Base-by-base conservation (phyloP, 2,329 filamentous ascomycete genomes). In the Pyrenochaeta sp. region DNA sequence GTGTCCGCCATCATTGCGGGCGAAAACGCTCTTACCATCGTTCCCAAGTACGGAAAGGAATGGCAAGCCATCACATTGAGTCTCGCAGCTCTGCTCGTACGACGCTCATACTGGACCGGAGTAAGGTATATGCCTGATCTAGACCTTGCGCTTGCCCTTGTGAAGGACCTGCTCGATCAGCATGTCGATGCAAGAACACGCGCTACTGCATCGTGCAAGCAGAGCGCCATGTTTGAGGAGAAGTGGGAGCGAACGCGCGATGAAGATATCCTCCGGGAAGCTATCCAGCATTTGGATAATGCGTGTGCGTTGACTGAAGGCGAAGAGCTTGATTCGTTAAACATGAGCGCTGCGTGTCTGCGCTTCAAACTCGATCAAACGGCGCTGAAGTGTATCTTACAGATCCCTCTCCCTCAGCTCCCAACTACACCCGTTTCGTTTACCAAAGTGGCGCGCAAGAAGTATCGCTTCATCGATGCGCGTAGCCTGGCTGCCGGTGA, bases 381-480 rank as follows among this genome's bases (percentile, higher is more conserved):
- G 7, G 35, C 20, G 15, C 17, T 37, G 7, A 37, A 37, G 18
- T 20, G 17, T 10, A 37, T 37, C 17, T 9, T 37, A 10, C 15
- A 37, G 17, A 37, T 37, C 12, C 35, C 35, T 20, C 9, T 37
- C 10, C 17, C 3, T 21, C 35, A 14, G 20, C 35, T 37, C 17
- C 18, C 10, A 3, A 20, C 35, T 37, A 21, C 18, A 20, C 32
- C 41, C 4, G 20, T 50, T 7, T 37, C 17, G 2, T 49, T 37
- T 18, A 18, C 45, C 9, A 12, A 17, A 9, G 23, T 50, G 1
- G 21, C 20, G 2, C 31, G 23, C 20, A 44, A 50, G 41, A 42
- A 44, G 18, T 51, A 45, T 23, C 49, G 49, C 14, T 51, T 51
- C 33, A 51, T 51, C 15, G 41, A 51, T 41, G 41, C 41, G 21